Base-by-base conservation (phyloP, 2,329 filamentous ascomycete genomes). In the Hymenoscyphus fructigenus region DNA sequence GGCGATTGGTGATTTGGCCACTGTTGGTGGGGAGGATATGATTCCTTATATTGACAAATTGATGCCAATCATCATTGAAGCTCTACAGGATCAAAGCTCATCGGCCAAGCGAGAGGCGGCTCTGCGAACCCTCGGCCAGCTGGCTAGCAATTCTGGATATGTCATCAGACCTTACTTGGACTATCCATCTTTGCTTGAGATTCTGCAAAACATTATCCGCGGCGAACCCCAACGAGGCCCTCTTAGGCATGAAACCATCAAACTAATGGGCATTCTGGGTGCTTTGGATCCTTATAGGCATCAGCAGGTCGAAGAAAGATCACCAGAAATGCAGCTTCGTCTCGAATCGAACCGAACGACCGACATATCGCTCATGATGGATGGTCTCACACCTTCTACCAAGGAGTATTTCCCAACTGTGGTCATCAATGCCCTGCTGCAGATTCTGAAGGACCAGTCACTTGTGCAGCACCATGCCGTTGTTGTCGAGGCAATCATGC, bases 331-430 rank as follows among this genome's bases (percentile, higher is more conserved):
- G 68, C 91, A 95, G 73, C 85, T 84, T 32, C 84, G 83, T 23
- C 82, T 83, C 47, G 87, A 89, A 70, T 82, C 83, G 1, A 86
- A 84, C 50, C 86, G 88, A 64, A 80, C 96, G 72, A 96, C 94
- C 0, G 95, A 99, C 77, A 96, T 99, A 57, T 95, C 93, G 3
- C 84, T 99, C 34, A 98, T 99, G 83, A 99, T 99, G 94, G 93
- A 92, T 53, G 95, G 96, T 15, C 83, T 97, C 50, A 98, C 93
- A 0, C 96, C 95, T 0, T 98, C 94, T 0, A 97, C 92, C 74
- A 97, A 99, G 75, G 95, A 99, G 73, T 99, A 99, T 78, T 99
- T 97, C 75, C 95, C 95, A 0, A 99, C 95, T 0, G 93, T 99
- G 20, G 95, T 97, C 57, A 97, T 99, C 75, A 97, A 97, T 73